These are phyloP conservation scores for Sphaerulina vaccinii DNA, from an alignment of 2,329 filamentous ascomycete species.

Conservation along the genomic window DNA sequence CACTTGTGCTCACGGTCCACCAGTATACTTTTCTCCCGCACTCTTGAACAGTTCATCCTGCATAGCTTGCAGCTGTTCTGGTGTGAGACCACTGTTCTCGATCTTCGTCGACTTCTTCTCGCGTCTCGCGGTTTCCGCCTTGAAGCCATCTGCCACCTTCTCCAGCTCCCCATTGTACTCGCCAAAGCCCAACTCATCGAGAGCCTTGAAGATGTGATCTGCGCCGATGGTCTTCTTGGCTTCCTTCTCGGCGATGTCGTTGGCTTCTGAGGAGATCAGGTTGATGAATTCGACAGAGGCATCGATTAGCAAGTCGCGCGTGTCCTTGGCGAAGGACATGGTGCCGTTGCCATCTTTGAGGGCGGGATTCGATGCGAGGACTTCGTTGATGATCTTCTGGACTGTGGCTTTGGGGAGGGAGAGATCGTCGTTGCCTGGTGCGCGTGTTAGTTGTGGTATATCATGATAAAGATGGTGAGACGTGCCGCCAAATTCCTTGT, in stretches of 20 bases:
- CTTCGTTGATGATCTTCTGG: conserved; percentile 88
- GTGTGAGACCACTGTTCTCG: conserved; percentile 85
- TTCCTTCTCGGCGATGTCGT: conserved; percentile 98
- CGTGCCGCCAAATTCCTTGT: conserved; percentile 55
- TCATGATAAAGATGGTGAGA: conserved; percentile 16
- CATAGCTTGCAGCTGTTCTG: conserved; percentile 83
- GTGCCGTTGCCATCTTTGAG: conserved; percentile 38
- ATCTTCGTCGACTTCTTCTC: conserved; percentile 98
- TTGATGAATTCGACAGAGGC: conserved; percentile 99
- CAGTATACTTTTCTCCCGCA: conserved; percentile 69
- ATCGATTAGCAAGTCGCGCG: conserved; percentile 91
- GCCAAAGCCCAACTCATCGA: conserved; percentile 87
- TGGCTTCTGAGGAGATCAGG: conserved; percentile 95
- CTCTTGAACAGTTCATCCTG: conserved; percentile 90
- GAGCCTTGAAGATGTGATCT: conserved; percentile 93
- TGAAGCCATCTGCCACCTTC: conserved; percentile 85
- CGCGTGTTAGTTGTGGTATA: conserved; percentile 6
- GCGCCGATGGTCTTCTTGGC: conserved; percentile 99
- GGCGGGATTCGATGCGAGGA: conserved; percentile 70
- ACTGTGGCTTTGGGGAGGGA: conserved; percentile 66
- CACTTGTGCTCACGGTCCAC: no score
- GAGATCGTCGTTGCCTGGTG: conserved; percentile 58
- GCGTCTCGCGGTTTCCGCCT: conserved; percentile 50
- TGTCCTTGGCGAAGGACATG: conserved; percentile 89
- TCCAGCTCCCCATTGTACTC: conserved; percentile 88